These are phyloP conservation scores for Isochrysis galbana DNA, from an alignment of 78 protist species.

Conservation along the genomic window DNA sequence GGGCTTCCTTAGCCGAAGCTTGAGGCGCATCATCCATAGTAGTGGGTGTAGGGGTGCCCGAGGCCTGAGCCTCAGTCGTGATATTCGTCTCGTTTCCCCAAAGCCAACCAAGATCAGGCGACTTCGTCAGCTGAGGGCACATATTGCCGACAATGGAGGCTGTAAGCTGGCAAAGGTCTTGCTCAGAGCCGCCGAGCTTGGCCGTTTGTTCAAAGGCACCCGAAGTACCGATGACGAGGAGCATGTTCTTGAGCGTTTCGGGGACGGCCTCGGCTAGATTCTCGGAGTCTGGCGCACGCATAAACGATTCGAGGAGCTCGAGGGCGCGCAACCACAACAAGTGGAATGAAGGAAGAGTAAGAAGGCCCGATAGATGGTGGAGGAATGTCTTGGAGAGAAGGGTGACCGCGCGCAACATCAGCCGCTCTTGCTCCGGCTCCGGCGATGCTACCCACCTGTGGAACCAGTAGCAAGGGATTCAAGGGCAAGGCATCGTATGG, in stretches of 20 bases:
- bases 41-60: no score
- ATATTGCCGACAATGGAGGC: neutral
- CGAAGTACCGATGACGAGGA: slow-evolving; percentile 67
- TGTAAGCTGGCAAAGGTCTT: neutral
- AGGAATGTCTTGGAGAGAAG: slow-evolving; percentile 52
- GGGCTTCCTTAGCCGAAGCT: no score
- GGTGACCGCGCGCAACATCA: slow-evolving; percentile 26
- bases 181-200: no score
- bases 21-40: no score
- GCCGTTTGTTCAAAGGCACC: neutral
- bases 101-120: neutral
- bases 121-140: neutral
- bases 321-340: slow-evolving; percentile 53
- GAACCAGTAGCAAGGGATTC: no score
- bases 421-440: slow-evolving; percentile 31
- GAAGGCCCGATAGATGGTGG: slow-evolving; percentile 34
- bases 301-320: slow-evolving; percentile 28
- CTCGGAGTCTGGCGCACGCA: slow-evolving; percentile 51
- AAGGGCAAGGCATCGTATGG: no score
- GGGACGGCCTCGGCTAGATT: slow-evolving; percentile 68
- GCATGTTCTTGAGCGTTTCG: slow-evolving; percentile 74
- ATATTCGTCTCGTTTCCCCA: neutral
- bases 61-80: no score
- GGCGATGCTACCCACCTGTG: neutral
- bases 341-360: neutral